phyloP scores from a whole-genome alignment of 2,329 filamentous ascomycete species.

The Gaeumannomyces tritici region DNA sequence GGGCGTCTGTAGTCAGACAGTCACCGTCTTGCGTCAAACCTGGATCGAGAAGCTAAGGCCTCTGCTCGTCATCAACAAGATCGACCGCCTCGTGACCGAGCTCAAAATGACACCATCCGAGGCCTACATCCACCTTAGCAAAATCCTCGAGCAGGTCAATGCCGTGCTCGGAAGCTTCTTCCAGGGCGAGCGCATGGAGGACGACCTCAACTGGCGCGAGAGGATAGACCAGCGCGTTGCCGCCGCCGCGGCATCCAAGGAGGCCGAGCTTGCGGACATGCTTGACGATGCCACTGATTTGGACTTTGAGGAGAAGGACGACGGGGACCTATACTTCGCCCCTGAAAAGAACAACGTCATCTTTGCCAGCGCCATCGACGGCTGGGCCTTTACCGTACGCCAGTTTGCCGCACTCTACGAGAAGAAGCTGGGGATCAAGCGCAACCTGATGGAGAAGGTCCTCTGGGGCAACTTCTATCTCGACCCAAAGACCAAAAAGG shows the following conservation, averaged over 20 bases:
- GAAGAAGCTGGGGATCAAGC: constrained; percentile 93
- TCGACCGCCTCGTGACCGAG: constrained; percentile 89
- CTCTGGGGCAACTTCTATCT: constrained; percentile 96
- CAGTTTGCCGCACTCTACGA: constrained; percentile 93
- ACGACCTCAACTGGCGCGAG: constrained; percentile 93
- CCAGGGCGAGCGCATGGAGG: constrained; percentile 96
- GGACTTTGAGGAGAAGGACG: constrained; percentile 81
- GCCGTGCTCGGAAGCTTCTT: constrained; percentile 96
- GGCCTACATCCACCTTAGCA: constrained; percentile 81
- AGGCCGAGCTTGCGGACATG: constrained; percentile 31
- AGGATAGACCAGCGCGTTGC: constrained; percentile 78
- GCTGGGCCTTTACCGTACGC: constrained; percentile 96
- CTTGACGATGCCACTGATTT: constrained; percentile 45
- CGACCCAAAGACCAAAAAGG: constrained; percentile 92
- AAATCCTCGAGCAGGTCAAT: constrained; percentile 90
- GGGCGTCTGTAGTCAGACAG: constrained; percentile 96
- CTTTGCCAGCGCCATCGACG: constrained; percentile 93
- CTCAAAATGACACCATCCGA: constrained; percentile 86
- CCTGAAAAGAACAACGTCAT: constrained; percentile 99
- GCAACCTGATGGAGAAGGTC: constrained; percentile 79
- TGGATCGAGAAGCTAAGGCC: constrained; percentile 96
- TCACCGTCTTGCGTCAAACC: constrained; percentile 87
- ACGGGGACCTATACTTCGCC: constrained; percentile 96
- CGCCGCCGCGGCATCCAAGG: constrained; percentile 45
- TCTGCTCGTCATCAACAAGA: constrained; percentile 94